A percentile compares a stretch with the other conserved stretches of the same genome.
Evolutionary conservation across 768 basidiomycete genomes (phyloP).

Genomic region (Pleurotus sapidus): DNA sequence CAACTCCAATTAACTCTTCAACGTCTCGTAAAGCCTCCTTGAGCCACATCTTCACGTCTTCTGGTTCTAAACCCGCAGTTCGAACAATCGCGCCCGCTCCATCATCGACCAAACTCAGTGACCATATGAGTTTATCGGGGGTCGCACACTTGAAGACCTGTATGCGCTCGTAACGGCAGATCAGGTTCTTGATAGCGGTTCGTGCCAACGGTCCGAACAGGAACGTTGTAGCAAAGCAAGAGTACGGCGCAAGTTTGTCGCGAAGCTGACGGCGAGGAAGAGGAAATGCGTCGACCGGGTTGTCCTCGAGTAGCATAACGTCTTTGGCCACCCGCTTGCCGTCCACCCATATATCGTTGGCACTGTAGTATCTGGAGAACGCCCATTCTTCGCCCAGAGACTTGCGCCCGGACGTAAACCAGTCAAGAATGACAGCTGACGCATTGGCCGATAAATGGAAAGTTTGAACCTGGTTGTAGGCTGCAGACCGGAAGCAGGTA

Average conservation of each 20-base stretch:
- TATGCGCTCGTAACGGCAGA: slow-evolving; percentile 45
- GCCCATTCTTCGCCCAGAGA: slow-evolving; percentile 86
- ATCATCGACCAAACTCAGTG: slow-evolving; percentile 57
- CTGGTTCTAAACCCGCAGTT: slow-evolving; percentile 74
- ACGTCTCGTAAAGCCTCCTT: slow-evolving; percentile 48
- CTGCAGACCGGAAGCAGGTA: slow-evolving; percentile 83
- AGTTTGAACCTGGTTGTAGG: slow-evolving; percentile 80
- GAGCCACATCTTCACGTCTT: slow-evolving; percentile 72
- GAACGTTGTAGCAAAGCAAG: slow-evolving; percentile 87
- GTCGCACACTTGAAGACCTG: slow-evolving; percentile 60
- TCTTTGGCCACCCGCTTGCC: slow-evolving; percentile 72
- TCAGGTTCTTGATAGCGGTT: slow-evolving; percentile 45
- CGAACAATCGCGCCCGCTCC: slow-evolving; percentile 57
- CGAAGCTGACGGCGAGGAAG: slow-evolving; percentile 45
- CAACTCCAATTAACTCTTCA: slow-evolving; percentile 54
- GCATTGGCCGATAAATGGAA: slow-evolving; percentile 56
- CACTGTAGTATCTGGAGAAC: slow-evolving; percentile 80
- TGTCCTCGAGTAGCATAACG: slow-evolving; percentile 69
- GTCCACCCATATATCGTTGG: slow-evolving; percentile 77
- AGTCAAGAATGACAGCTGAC: slow-evolving; percentile 80
- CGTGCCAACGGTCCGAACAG: slow-evolving; percentile 68
- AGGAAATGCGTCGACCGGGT: slow-evolving; percentile 13
- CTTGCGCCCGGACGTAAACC: slow-evolving; percentile 88
- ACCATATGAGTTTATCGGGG: slow-evolving; percentile 79
- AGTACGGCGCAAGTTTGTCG: slow-evolving; percentile 73